Evolutionary conservation across 306 rosid genomes (phyloP), one percentile per base, ranked within the genome.

Genomic region (Vigna hirtella): DNA sequence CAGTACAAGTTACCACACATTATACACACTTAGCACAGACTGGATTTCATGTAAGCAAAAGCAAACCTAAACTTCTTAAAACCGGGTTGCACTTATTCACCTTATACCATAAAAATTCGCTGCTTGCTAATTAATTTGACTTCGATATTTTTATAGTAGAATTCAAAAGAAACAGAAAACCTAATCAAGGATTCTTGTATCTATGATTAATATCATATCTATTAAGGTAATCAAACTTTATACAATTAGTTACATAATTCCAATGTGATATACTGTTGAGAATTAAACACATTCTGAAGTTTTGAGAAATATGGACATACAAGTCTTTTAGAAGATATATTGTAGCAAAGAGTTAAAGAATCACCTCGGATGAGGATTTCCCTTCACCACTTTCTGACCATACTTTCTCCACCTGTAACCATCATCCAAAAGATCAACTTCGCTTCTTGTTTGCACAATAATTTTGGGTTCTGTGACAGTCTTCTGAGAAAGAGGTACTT

Each of bases 361-460:
- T 64, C 82, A 96, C 99, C 99, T 96, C 34, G 99, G 99, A 82
- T 96, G 91, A 85, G 98, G 97, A 79, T 96, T 96, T 78, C 99
- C 99, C 84, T 96, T 96, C 43, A 96, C 99, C 77, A 96, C 95
- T 85, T 96, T 96, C 79, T 96, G 99, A 32, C 99, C 99, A 68
- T 93, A 96, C 85, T 95, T 95, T 76, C 98, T 89, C 98, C 98
- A 95, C 63, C 98, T 88, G 73, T 89, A 95, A 40, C 98, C 98
- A 75, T 95, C 98, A 87, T 95, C 97, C 64, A 95, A 79, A 79
- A 95, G 98, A 89, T 95, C 98, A 66, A 95, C 98, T 86, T 89
- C 96, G 43, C 98, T 95, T 87, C 93, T 83, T 52, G 98, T 95
- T 82, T 91, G 98, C 73, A 95, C 97, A 72, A 95, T 92, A 79